Percentiles rank a stretch among this genome's conserved stretches.
These are phyloP conservation scores for Yamadazyma friedrichii DNA, from an alignment of 1,139 yeast species.

Conservation along the genomic window DNA sequence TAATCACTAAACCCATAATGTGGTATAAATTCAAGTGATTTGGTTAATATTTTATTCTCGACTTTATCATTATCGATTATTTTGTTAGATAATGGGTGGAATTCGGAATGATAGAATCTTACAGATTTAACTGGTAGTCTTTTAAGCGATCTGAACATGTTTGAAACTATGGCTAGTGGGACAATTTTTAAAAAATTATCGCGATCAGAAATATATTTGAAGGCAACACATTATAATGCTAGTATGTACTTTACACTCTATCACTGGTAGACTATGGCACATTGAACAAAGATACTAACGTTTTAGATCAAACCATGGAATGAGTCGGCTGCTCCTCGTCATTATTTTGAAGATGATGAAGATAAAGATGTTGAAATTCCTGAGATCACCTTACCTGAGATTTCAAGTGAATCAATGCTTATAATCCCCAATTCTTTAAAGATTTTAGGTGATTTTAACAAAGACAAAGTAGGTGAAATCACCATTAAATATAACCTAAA, in stretches of 20 bases:
- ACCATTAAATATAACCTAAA: constrained; percentile 21
- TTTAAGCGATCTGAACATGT: no score
- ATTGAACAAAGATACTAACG: constrained; percentile 11
- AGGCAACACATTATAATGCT: constrained; percentile 10
- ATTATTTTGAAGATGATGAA: constrained; percentile 48
- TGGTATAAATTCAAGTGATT: constrained; percentile 58
- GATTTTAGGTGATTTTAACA: constrained; percentile 22
- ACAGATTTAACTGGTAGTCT: background rate
- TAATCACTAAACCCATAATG: constrained; percentile 61
- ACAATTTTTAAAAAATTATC: background rate
- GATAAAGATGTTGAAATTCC: constrained; percentile 19
- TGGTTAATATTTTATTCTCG: constrained; percentile 34
- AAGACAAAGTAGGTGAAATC: constrained; percentile 22
- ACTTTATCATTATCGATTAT: constrained; percentile 29
- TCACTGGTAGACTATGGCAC: background rate
- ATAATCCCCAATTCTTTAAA: constrained; percentile 30
- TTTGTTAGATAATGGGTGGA: constrained; percentile 34
- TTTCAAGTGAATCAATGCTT: constrained; percentile 17
- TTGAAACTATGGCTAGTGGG: no score
- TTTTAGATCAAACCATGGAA: constrained; percentile 55
- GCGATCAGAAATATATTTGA: no score
- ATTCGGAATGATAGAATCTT: constrained; percentile 31
- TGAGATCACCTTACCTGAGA: constrained; percentile 15
- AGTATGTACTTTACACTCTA: constrained; percentile 11
- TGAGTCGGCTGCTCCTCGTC: constrained; percentile 54